Conservation (phyloP, 257 asterid genomes). For the Cynanchum wilfordii region DNA sequence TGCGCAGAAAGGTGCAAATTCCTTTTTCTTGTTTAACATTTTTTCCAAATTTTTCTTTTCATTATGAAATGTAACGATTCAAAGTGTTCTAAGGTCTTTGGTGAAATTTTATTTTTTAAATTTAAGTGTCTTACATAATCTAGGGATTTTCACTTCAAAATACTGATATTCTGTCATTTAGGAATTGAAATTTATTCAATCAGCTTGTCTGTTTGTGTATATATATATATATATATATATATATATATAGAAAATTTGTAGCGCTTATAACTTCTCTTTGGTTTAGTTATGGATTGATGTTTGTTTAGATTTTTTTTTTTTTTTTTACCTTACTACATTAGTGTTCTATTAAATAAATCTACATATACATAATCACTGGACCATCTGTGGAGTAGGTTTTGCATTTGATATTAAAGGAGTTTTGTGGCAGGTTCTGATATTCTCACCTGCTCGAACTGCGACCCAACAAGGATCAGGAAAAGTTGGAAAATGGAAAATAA, state of each 20-base stretch:
- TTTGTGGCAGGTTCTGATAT: slow-evolving; percentile 61
- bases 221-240: no score
- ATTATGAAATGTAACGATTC: neutral
- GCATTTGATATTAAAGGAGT: neutral
- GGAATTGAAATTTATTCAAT: no score
- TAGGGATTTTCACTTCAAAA: neutral
- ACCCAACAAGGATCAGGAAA: slow-evolving; percentile 97
- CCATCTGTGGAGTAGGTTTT: neutral
- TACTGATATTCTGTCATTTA: neutral
- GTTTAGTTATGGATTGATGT: neutral
- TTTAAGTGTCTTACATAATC: neutral
- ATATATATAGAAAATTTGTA: no score
- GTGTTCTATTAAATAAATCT: neutral
- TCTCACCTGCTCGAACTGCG: slow-evolving; percentile 96
- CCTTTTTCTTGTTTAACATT: neutral
- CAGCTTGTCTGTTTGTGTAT: neutral
- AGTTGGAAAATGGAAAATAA: slow-evolving; percentile 92
- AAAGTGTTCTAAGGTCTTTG: neutral
- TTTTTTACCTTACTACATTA: neutral
- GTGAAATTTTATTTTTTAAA: neutral
- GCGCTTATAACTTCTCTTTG: neutral
- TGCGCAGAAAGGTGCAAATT: slow-evolving; percentile 54
- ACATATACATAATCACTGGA: neutral
- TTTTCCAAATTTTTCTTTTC: neutral
- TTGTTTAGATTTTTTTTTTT: neutral